Evolutionary conservation across 495 filamentous ascomycete species (phyloP).

Genomic region (Hypoxylon intermedium): DNA sequence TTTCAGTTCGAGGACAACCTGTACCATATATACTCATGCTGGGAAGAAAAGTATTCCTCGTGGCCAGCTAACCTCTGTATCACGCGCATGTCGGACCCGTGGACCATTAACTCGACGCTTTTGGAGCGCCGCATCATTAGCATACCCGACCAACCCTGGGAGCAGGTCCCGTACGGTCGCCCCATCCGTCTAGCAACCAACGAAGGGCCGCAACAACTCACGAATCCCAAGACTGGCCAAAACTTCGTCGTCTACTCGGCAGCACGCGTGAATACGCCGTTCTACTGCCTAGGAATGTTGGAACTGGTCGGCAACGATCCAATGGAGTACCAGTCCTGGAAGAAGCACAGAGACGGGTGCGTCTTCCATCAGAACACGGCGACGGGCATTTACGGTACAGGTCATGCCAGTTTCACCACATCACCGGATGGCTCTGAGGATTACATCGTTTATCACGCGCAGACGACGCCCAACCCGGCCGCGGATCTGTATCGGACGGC

Average conservation of each 20-base stretch:
- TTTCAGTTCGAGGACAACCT: constrained; percentile 49
- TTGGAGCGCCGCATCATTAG: constrained; percentile 53
- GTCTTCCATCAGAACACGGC: constrained; percentile 59
- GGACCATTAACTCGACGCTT: constrained; percentile 52
- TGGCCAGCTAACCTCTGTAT: constrained; percentile 62
- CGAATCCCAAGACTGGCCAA: constrained; percentile 54
- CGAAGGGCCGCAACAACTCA: constrained; percentile 59
- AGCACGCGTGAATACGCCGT: constrained; percentile 53
- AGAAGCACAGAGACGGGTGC: constrained; percentile 52
- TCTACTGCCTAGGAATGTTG: constrained; percentile 52
- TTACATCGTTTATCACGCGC: constrained; percentile 59
- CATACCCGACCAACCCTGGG: constrained; percentile 54
- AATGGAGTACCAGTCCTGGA: constrained; percentile 57
- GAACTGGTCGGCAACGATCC: constrained; percentile 56
- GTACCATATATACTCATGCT: constrained; percentile 61
- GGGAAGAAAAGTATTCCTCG: constrained; percentile 52
- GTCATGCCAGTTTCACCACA: constrained; percentile 57
- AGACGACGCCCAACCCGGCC: constrained; percentile 38
- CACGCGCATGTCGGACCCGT: constrained; percentile 55
- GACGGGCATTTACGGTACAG: constrained; percentile 53
- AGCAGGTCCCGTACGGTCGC: constrained; percentile 57
- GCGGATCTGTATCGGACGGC: constrained; percentile 38
- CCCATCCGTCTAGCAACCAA: constrained; percentile 53
- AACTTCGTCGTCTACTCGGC: constrained; percentile 58
- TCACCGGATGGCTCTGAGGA: constrained; percentile 55